Evolutionary conservation across 495 filamentous ascomycete species (phyloP).

Genomic region (Aspergillus haitiensis): DNA sequence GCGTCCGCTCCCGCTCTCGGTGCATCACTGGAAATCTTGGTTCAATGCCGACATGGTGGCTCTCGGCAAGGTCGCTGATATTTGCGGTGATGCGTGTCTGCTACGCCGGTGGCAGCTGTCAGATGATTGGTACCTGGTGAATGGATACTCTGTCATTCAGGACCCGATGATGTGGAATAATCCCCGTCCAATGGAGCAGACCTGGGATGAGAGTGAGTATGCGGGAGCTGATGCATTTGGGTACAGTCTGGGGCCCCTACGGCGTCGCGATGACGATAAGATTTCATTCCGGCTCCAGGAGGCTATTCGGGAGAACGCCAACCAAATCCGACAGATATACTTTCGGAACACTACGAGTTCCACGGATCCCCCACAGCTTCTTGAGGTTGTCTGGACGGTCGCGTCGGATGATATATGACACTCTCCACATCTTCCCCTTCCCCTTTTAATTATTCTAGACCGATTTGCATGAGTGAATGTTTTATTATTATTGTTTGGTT

Average conservation of each 20-base stretch:
- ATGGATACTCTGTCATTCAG: constrained; percentile 25
- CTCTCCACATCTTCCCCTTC: background rate
- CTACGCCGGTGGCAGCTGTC: constrained; percentile 56
- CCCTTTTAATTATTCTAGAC: background rate
- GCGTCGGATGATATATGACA: background rate
- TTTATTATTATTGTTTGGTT: no score
- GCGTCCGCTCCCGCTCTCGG: constrained; percentile 47
- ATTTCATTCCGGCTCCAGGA: constrained; percentile 22
- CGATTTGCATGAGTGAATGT: background rate
- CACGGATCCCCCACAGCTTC: constrained; percentile 18
- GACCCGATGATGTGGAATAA: constrained; percentile 20
- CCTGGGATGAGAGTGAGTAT: constrained; percentile 28
- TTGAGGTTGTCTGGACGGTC: constrained; percentile 29
- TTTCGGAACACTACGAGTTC: constrained; percentile 14
- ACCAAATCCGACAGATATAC: constrained; percentile 25
- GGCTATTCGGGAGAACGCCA: constrained; percentile 10
- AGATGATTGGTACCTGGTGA: constrained; percentile 29
- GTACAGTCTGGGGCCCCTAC: constrained; percentile 27
- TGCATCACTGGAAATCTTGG: constrained; percentile 62
- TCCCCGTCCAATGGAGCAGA: constrained; percentile 29
- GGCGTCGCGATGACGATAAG: constrained; percentile 23
- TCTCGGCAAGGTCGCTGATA: constrained; percentile 47
- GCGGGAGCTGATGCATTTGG: constrained; percentile 20
- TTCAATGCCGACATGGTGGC: constrained; percentile 54
- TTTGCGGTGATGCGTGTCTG: constrained; percentile 57